Conservation (phyloP, 2,329 filamentous ascomycete species). For the Botrytis byssoidea region DNA sequence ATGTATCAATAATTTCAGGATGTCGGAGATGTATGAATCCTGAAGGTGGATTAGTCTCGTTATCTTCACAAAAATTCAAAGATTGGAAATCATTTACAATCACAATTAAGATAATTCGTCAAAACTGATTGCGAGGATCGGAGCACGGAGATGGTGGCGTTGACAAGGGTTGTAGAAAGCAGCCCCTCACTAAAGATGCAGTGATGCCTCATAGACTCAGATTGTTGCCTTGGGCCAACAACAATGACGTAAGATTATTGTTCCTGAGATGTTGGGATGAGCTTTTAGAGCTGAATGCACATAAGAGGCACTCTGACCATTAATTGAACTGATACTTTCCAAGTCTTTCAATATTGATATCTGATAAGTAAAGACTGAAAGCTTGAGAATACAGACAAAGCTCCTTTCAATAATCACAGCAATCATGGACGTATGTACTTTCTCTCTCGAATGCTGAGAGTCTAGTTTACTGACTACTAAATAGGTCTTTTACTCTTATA, state of each 20-base stretch:
- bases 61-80: slow-evolving; percentile 2
- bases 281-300: not conserved
- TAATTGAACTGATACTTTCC: not conserved
- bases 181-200: slow-evolving; percentile 16
- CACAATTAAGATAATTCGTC: slow-evolving; percentile 20
- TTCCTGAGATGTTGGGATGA: not conserved
- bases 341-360: not conserved
- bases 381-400: not conserved
- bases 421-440: slow-evolving; percentile 15
- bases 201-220: not conserved
- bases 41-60: not conserved
- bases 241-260: not conserved
- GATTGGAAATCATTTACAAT: slow-evolving; percentile 20
- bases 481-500: slow-evolving; percentile 52
- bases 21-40: not conserved
- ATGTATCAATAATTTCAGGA: not conserved
- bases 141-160: slow-evolving; percentile 15
- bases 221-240: not conserved
- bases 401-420: not conserved
- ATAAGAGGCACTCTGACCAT: not conserved
- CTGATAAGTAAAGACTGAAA: not conserved
- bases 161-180: not conserved
- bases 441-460: not conserved
- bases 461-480: not conserved
- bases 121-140: slow-evolving; percentile 18